These are phyloP conservation scores for Arthrinium puccinioides DNA, from an alignment of 2,329 filamentous ascomycete species.

Conservation along the genomic window DNA sequence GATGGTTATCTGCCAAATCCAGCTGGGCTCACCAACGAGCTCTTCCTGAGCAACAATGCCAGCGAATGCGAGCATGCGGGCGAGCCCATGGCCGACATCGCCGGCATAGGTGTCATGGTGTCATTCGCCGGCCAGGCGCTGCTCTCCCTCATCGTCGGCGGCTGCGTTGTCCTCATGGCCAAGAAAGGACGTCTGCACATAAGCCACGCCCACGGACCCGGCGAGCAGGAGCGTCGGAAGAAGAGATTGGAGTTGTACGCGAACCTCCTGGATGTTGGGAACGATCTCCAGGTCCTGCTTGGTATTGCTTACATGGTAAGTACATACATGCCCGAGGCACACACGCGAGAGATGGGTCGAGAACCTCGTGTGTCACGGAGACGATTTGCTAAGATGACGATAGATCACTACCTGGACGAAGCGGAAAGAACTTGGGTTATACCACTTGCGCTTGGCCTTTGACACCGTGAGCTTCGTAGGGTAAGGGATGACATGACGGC, in stretches of 20 bases:
- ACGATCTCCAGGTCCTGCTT: conserved; percentile 10
- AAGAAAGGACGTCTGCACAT: conserved; percentile 8
- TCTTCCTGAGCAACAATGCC: no score
- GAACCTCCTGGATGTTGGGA: conserved; percentile 9
- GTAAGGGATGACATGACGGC: conserved; percentile 1
- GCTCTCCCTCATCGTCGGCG: conserved; percentile 7
- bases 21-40: no score
- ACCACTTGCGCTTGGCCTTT: conserved; percentile 9
- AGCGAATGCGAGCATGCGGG: conserved; percentile 6
- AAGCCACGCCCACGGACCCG: conserved; percentile 5
- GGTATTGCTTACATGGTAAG: conserved; percentile 8
- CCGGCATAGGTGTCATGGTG: conserved; percentile 9
- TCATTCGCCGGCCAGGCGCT: conserved; percentile 9
- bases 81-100: conserved; percentile 8
- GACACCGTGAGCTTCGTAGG: conserved; percentile 12
- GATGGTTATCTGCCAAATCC: no score
- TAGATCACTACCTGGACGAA: conserved; percentile 9
- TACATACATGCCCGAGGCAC: no score
- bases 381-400: not conserved
- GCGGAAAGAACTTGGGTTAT: conserved; percentile 7
- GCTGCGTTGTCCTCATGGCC: conserved; percentile 9
- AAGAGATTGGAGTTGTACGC: conserved; percentile 9
- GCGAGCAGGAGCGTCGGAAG: conserved; percentile 1
- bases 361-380: no score
- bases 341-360: no score